A percentile compares a stretch with the other conserved stretches of the same genome.
phyloP scores from a whole-genome alignment of 139 green algal species.

The Chlamydomonas applanata region DNA sequence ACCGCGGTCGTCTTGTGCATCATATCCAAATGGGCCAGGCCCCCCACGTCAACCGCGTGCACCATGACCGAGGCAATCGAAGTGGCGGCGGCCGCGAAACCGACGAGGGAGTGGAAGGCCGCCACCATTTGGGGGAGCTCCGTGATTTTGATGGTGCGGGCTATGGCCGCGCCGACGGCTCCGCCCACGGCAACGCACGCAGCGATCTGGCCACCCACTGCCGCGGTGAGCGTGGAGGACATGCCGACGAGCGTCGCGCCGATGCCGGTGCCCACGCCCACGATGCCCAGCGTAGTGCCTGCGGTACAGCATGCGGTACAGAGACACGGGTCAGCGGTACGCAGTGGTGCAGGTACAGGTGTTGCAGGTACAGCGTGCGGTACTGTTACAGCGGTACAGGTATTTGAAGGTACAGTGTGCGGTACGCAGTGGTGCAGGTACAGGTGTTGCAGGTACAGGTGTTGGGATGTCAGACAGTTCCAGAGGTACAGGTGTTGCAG shows the following conservation, averaged over 20 bases:
- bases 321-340: too few relatives aligned
- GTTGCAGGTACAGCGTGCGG: not conserved
- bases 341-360: too few relatives aligned
- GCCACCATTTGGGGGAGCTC: constrained; percentile 66
- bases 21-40: constrained; percentile 63
- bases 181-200: constrained; percentile 18
- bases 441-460: too few relatives aligned
- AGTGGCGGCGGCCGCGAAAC: constrained; percentile 67
- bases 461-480: too few relatives aligned
- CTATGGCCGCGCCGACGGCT: constrained; percentile 30
- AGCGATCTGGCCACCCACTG: constrained; percentile 18
- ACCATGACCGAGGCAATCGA: constrained; percentile 75
- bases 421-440: too few relatives aligned
- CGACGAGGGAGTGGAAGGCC: constrained; percentile 88
- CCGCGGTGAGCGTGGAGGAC: constrained; percentile 27
- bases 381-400: too few relatives aligned
- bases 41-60: constrained; percentile 31
- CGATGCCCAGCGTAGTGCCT: constrained; percentile 80
- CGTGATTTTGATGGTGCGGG: constrained; percentile 45
- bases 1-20: constrained; percentile 27
- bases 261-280: constrained; percentile 73
- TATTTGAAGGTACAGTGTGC: too few relatives aligned
- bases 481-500: too few relatives aligned
- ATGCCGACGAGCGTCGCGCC: constrained; percentile 70
- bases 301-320: not conserved